Conservation (phyloP, 2,329 filamentous ascomycete genomes). For the Cercospora sp. region DNA sequence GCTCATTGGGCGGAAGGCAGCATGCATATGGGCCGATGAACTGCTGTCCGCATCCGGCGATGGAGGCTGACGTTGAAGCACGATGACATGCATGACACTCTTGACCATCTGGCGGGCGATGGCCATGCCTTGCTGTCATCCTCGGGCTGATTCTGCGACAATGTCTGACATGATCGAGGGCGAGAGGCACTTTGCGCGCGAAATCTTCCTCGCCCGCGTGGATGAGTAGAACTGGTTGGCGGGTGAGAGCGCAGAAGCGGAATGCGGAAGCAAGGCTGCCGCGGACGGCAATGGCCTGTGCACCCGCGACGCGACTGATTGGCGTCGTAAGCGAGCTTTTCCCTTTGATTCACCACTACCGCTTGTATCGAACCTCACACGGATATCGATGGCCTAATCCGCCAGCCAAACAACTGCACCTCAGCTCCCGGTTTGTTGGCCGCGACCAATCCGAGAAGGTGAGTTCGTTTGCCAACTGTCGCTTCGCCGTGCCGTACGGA, state of each 20-base stretch:
- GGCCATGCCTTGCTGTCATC: not conserved
- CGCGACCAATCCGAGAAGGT: slow-evolving; percentile 24
- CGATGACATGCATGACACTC: slow-evolving; percentile 16
- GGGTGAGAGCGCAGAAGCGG: not conserved
- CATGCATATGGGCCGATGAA: slow-evolving; percentile 21
- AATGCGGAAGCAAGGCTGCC: slow-evolving; percentile 3
- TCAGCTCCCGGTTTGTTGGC: slow-evolving; percentile 11
- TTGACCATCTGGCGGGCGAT: slow-evolving; percentile 1
- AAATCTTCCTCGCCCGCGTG: not conserved
- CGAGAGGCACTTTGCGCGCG: not conserved
- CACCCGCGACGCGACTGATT: not conserved
- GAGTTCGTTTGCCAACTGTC: slow-evolving; percentile 15
- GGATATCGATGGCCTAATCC: slow-evolving; percentile 12
- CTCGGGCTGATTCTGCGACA: slow-evolving; percentile 12
- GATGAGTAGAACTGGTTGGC: not conserved
- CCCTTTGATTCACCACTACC: slow-evolving; percentile 10
- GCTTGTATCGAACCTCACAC: slow-evolving; percentile 7
- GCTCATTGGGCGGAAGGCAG: slow-evolving; percentile 17
- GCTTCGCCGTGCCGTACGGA: not conserved
- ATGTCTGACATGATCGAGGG: slow-evolving; percentile 17
- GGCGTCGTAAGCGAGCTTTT: slow-evolving; percentile 3
- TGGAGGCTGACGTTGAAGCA: slow-evolving; percentile 16
- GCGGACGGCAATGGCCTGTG: not conserved
- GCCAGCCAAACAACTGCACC: slow-evolving; percentile 16
- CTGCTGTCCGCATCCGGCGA: slow-evolving; percentile 24